These are phyloP conservation scores for Euphrasia arctica DNA, from an alignment of 305 asterid species.

Conservation along the genomic window DNA sequence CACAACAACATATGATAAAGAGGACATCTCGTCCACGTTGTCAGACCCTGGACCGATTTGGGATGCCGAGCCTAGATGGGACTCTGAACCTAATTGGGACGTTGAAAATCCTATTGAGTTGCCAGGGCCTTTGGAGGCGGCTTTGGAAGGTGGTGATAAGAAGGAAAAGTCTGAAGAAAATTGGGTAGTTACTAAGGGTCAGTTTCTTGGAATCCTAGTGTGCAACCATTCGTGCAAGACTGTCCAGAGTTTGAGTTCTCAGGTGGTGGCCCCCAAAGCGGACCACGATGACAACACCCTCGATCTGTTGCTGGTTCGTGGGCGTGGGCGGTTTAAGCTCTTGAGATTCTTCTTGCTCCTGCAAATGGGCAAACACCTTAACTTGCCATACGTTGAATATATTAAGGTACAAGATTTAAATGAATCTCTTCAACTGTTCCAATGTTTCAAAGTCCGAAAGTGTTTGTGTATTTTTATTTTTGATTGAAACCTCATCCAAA, in stretches of 20 bases:
- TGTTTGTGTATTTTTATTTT: too few species aligned
- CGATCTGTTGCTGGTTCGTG: conserved; percentile 84
- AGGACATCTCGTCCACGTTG: conserved; percentile 95
- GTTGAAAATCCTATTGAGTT: conserved; percentile 67
- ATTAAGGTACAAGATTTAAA: conserved; percentile 56
- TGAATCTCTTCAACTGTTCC: not conserved
- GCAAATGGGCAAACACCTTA: conserved; percentile 80
- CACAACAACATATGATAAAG: conserved; percentile 65
- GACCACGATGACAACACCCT: conserved; percentile 79
- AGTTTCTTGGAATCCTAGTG: conserved; percentile 71
- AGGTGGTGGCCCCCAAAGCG: conserved; percentile 95
- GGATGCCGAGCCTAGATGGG: conserved; percentile 99
- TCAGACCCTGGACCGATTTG: conserved; percentile 99
- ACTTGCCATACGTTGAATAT: conserved; percentile 88
- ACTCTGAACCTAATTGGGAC: conserved; percentile 64
- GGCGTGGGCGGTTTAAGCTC: conserved; percentile 77
- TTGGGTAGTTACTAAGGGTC: conserved; percentile 71
- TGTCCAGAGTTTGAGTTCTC: conserved; percentile 93
- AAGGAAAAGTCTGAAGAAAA: conserved; percentile 66
- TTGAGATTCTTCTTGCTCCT: conserved; percentile 75
- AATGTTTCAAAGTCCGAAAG: not conserved
- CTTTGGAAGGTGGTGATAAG: conserved; percentile 38
- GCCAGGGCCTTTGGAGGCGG: conserved; percentile 56
- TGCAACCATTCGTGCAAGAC: conserved; percentile 96
- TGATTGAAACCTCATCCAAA: too few species aligned